These are phyloP conservation scores for Annulohypoxylon stygium DNA, from an alignment of 495 filamentous ascomycete species.

Conservation along the genomic window DNA sequence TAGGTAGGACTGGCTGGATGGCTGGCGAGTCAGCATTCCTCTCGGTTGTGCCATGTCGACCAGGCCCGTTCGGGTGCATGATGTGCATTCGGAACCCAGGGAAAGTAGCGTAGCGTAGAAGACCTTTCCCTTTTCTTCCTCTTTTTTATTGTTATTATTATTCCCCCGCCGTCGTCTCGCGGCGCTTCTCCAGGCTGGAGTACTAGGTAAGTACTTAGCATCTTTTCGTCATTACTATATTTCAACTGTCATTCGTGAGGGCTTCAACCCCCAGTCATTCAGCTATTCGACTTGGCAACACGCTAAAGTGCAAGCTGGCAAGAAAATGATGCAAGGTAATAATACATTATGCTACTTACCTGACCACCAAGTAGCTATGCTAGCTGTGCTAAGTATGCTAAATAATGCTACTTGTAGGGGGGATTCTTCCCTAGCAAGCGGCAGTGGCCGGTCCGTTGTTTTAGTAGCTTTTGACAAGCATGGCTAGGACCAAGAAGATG, in stretches of 20 bases:
- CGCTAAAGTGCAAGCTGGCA: constrained; percentile 28
- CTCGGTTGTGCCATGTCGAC: constrained; percentile 44
- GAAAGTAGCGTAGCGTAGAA: constrained; percentile 28
- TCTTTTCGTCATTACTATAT: constrained; percentile 16
- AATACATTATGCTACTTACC: constrained; percentile 24
- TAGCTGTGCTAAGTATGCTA: background rate
- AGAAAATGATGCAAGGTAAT: constrained; percentile 30
- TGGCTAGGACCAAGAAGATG: constrained; percentile 44
- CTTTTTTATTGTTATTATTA: constrained; percentile 17
- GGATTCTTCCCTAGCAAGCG: constrained; percentile 41
- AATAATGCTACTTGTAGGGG: constrained; percentile 37
- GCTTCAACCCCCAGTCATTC: constrained; percentile 18
- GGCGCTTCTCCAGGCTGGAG: constrained; percentile 21
- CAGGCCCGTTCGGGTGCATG: constrained; percentile 48
- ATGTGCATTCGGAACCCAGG: constrained; percentile 50
- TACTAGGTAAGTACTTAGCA: background rate
- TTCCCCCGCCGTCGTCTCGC: constrained; percentile 3
- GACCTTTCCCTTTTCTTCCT: constrained; percentile 7
- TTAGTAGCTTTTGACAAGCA: constrained; percentile 43
- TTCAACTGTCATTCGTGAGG: constrained; percentile 22
- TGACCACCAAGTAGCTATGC: background rate
- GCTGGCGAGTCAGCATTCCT: constrained; percentile 47
- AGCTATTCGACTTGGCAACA: constrained; percentile 38
- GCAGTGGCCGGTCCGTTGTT: constrained; percentile 48
- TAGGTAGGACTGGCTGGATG: constrained; percentile 47